Percentiles rank a stretch among this genome's conserved stretches.
Conservation (phyloP, 192 early-diverging fungal genomes). For the Coemansia sp. region DNA sequence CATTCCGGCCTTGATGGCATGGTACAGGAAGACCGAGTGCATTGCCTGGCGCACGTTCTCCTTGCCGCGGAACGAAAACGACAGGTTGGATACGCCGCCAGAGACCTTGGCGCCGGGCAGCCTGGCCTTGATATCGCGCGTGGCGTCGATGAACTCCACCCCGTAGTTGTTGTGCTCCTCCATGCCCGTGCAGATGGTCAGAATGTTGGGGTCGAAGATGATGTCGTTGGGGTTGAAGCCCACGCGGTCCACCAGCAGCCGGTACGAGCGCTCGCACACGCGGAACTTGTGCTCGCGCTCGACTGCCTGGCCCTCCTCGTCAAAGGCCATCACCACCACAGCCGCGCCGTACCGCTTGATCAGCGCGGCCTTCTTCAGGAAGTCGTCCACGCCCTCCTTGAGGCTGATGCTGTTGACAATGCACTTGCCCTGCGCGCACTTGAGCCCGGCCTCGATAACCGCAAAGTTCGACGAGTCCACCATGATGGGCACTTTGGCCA, state of each 20-base stretch:
- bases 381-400: conserved; percentile 93
- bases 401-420: conserved; percentile 96
- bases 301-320: conserved; percentile 91
- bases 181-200: conserved; percentile 95
- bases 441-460: conserved; percentile 92
- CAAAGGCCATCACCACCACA: conserved; percentile 97
- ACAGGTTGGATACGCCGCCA: conserved; percentile 96
- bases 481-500: conserved; percentile 87
- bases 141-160: conserved; percentile 88
- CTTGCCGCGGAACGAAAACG: conserved; percentile 96
- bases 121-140: conserved; percentile 69
- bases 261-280: conserved; percentile 89
- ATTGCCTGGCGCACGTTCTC: conserved; percentile 89
- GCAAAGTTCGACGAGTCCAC: conserved; percentile 97
- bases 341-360: conserved; percentile 91
- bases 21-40: conserved; percentile 93
- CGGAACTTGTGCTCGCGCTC: conserved; percentile 79
- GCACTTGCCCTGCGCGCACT: conserved; percentile 95
- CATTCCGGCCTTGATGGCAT: conserved; percentile 81
- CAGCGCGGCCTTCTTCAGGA: conserved; percentile 84
- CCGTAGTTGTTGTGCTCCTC: conserved; percentile 97
- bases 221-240: conserved; percentile 86
- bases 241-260: conserved; percentile 78
- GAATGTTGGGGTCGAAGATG: conserved; percentile 89
- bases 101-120: conserved; percentile 90